These are phyloP conservation scores for Teunomyces funiuensis DNA, from an alignment of 805 yeast genomes.

Conservation along the genomic window DNA sequence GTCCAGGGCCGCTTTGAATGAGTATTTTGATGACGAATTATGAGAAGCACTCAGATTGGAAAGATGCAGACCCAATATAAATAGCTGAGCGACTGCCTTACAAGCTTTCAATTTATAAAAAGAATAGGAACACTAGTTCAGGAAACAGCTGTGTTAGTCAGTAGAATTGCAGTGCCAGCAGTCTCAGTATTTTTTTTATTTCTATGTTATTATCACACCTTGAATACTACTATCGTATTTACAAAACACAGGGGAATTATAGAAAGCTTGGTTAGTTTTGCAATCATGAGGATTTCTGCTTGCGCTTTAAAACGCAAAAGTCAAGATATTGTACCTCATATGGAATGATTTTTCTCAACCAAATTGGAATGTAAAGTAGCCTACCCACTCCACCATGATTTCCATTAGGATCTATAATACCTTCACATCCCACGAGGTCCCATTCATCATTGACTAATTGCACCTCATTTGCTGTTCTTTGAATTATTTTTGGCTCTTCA, in stretches of 20 bases:
- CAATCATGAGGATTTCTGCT: not conserved
- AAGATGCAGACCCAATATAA: not conserved
- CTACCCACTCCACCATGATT: conserved; percentile 55
- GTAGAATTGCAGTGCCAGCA: not conserved
- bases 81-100: not conserved
- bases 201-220: conserved; percentile 1
- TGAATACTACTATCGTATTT: not conserved
- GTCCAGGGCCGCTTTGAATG: conserved; percentile 51
- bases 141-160: not conserved
- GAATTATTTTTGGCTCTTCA: conserved; percentile 24
- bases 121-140: not conserved
- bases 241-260: no score
- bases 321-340: conserved; percentile 46
- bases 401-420: conserved; percentile 53
- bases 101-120: not conserved
- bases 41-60: conserved; percentile 2
- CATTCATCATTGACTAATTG: conserved; percentile 34
- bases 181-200: conserved; percentile 1
- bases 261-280: no score
- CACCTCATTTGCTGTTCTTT: conserved; percentile 15
- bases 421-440: conserved; percentile 48
- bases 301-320: conserved; percentile 46
- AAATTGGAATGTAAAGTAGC: conserved; percentile 50
- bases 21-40: conserved; percentile 45
- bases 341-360: conserved; percentile 22